Base-by-base conservation (phyloP, 2,329 filamentous ascomycete genomes). In the Blastomyces gilchristii region DNA sequence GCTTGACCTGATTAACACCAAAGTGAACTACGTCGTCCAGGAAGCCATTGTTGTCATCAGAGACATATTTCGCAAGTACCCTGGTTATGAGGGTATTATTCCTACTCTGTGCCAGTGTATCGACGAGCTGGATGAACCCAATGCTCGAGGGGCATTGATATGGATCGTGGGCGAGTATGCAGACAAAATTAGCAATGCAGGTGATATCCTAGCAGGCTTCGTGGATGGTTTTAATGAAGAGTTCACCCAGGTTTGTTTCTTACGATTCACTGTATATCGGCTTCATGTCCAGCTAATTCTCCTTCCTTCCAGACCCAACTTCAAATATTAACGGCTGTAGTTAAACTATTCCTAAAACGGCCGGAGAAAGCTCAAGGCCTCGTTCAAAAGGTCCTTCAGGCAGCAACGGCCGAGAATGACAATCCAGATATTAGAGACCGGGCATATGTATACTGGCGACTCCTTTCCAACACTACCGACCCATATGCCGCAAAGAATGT, bases 131-230 rank as follows among this genome's bases (percentile, higher is more conserved):
- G 94, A 99, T 72, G 94, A 99, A 76, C 92, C 93, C 0, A 87
- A 91, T 70, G 94, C 94, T 7, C 83, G 94, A 71, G 92, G 89
- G 2, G 89, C 93, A 28, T 80, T 99, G 64, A 97, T 99, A 71
- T 99, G 94, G 94, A 97, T 99, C 68, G 93, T 99, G 6, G 94
- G 94, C 69, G 94, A 99, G 75, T 99, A 99, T 73, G 94, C 94
- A 0, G 94, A 99, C 80, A 99, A 99, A 82, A 99, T 99, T 72
- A 96, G 85, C 78, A 97, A 99, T 70, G 94, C 94, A n/a, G 91
- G 92, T 67, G 91, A 97, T 69, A 97, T 99, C 66, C 77, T 99
- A 64, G 83, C 86, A 61, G 87, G 89, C 22, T 99, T 99, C 72
- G 93, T 97, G 14, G 94, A 97, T 63, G 88, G 87, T 0, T 97